phyloP scores from a whole-genome alignment of 257 asterid species.

The Cinchona pubescens region DNA sequence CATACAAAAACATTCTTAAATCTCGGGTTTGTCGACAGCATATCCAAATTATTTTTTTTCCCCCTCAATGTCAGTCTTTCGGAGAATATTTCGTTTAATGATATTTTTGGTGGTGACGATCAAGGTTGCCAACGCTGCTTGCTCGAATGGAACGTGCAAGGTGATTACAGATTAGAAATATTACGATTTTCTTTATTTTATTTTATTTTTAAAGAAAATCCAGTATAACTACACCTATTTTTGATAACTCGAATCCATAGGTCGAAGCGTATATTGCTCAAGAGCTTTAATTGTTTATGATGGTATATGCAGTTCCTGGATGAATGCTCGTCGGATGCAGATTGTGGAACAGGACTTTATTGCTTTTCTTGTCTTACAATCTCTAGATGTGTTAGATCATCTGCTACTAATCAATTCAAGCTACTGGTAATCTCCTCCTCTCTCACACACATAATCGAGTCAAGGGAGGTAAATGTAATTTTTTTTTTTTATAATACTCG shows the following conservation, averaged over 20 bases:
- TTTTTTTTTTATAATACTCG: no score
- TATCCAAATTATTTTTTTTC: neutral
- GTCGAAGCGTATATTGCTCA: no score
- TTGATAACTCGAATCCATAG: no score
- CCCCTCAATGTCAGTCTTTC: conserved; percentile 11
- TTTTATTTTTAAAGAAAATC: no score
- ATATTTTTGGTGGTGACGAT: conserved; percentile 6
- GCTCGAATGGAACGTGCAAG: conserved; percentile 27
- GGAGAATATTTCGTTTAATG: neutral
- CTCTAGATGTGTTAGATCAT: conserved; percentile 61
- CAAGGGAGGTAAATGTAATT: no score
- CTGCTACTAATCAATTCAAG: conserved; percentile 58
- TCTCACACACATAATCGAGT: neutral
- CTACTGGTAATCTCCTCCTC: conserved; percentile 45
- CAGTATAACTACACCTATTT: no score
- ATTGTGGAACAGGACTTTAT: conserved; percentile 59
- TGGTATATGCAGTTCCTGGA: conserved; percentile 43
- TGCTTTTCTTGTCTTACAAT: conserved; percentile 56
- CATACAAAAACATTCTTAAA: neutral
- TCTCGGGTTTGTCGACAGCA: neutral
- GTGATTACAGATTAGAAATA: no score
- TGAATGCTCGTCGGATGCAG: conserved; percentile 44
- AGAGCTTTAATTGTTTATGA: no score
- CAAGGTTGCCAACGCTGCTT: conserved; percentile 12
- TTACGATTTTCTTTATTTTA: no score